phyloP scores from a whole-genome alignment of 2,329 filamentous ascomycete species.

The Calonectria leucothoes region DNA sequence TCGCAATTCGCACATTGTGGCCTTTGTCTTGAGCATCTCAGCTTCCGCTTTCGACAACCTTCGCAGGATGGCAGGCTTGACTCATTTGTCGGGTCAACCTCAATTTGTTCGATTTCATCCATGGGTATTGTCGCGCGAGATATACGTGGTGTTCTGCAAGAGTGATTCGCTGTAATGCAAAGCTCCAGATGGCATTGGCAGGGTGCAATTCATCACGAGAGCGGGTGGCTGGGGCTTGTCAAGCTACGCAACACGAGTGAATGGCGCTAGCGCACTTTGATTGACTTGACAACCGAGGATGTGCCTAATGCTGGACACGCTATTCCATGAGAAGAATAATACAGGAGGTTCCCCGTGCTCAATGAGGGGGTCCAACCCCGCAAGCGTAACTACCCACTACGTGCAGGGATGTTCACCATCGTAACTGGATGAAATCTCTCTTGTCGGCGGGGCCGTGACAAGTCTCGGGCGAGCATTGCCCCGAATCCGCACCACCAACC shows the following conservation, averaged over 20 bases:
- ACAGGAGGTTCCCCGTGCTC: not conserved
- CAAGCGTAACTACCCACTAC: not conserved
- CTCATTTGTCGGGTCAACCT: not conserved
- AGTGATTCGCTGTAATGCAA: not conserved
- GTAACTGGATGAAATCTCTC: not conserved
- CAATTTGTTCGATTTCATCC: not conserved
- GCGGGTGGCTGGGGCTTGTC: not conserved
- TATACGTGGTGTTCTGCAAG: not conserved
- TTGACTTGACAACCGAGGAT: not conserved
- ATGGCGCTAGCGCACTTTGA: not conserved
- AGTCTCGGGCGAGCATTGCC: not conserved
- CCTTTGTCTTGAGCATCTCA: constrained; percentile 26
- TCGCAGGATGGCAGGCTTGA: constrained; percentile 23
- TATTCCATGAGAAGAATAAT: not conserved
- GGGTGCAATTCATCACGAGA: not conserved
- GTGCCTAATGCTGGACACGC: not conserved
- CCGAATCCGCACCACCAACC: not conserved
- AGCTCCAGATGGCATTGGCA: not conserved
- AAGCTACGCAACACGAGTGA: not conserved
- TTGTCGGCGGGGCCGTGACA: not conserved
- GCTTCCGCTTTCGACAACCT: constrained; percentile 28
- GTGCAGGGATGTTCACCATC: not conserved
- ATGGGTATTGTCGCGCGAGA: not conserved
- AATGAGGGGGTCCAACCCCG: not conserved
- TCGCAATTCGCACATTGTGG: constrained; percentile 27